Evolutionary conservation across 257 asterid species (phyloP).

Genomic region (Paraleonurus japonicus): DNA sequence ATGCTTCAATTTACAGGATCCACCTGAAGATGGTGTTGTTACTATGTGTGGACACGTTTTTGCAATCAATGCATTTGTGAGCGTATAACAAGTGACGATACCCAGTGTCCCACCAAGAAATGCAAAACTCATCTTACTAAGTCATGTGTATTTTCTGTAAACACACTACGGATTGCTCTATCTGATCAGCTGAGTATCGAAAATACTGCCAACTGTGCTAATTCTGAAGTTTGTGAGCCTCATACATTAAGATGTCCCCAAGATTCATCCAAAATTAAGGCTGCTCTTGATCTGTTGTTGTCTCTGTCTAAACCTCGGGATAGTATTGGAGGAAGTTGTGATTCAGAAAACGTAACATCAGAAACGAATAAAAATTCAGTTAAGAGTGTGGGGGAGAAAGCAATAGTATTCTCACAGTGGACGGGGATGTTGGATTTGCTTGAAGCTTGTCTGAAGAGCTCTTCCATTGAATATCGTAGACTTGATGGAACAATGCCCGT

Average conservation of each 20-base stretch:
- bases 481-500: constrained; percentile 97
- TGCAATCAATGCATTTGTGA: constrained; percentile 95
- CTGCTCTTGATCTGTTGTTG: constrained; percentile 70
- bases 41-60: constrained; percentile 88
- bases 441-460: constrained; percentile 65
- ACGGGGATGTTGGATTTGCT: constrained; percentile 97
- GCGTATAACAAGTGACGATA: constrained; percentile 77
- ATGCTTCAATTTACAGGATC: constrained; percentile 56
- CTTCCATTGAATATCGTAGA: constrained; percentile 77
- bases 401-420: constrained; percentile 98
- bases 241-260: constrained; percentile 38
- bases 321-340: constrained; percentile 23
- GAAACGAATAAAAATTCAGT: constrained; percentile 15
- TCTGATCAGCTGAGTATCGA: constrained; percentile 44
- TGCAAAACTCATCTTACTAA: constrained; percentile 64
- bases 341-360: neutral
- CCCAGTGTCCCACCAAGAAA: constrained; percentile 71
- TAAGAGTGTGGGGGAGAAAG: constrained; percentile 66
- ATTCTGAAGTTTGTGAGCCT: constrained; percentile 41
- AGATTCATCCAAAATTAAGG: constrained; percentile 85
- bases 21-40: constrained; percentile 95
- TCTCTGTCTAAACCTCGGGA: constrained; percentile 51
- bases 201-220: constrained; percentile 35
- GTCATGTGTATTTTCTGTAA: constrained; percentile 59
- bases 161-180: constrained; percentile 53